Evolutionary conservation across 441 rosid genomes (phyloP).

Genomic region (Adansonia rubrostipa): DNA sequence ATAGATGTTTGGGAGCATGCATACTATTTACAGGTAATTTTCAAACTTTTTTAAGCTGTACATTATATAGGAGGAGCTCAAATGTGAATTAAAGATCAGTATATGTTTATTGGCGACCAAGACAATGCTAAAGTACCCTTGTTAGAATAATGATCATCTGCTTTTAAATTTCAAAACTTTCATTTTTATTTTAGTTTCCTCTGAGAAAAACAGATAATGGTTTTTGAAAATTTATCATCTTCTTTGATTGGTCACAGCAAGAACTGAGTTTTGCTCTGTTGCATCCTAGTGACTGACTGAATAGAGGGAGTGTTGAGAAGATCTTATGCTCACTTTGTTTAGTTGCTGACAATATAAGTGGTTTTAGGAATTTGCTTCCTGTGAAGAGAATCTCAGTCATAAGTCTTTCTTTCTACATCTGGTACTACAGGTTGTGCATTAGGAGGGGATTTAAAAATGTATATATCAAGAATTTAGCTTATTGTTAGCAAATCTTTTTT

Average conservation of each 20-base stretch:
- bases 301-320: not conserved
- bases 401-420: not conserved
- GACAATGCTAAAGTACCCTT: constrained; percentile 11
- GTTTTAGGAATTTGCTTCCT: not conserved
- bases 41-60: constrained; percentile 16
- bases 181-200: not conserved
- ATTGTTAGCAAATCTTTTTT: not conserved
- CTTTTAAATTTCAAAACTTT: not conserved
- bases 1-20: constrained; percentile 99
- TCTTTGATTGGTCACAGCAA: not conserved
- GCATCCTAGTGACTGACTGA: not conserved
- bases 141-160: not conserved
- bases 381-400: not conserved
- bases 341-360: not conserved
- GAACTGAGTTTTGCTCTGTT: not conserved
- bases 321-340: not conserved
- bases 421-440: not conserved
- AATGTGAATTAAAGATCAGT: not conserved
- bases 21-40: constrained; percentile 86
- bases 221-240: not conserved
- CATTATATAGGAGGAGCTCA: not conserved
- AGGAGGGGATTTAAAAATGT: not conserved
- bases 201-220: not conserved
- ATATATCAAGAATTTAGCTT: not conserved
- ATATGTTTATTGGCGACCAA: not conserved